A percentile compares a stretch with the other conserved stretches of the same genome.
Evolutionary conservation across 2,329 filamentous ascomycete species (phyloP).

Genomic region (Anthostomella pinea): DNA sequence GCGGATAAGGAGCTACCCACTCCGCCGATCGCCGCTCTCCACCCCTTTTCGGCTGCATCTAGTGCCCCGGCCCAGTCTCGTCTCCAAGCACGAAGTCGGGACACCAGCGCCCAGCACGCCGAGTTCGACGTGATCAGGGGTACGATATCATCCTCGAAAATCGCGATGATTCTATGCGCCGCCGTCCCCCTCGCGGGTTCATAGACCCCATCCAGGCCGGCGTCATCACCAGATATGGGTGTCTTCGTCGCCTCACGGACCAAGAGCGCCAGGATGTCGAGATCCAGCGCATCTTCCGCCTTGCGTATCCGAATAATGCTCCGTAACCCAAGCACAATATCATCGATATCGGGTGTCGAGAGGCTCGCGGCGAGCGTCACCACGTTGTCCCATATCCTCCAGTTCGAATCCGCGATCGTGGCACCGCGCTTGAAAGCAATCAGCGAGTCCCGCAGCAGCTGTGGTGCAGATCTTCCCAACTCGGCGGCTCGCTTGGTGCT

Average conservation of each 20-base stretch:
- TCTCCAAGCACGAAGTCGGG: constrained; percentile 70
- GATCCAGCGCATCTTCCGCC: constrained; percentile 76
- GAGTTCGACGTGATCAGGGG: constrained; percentile 81
- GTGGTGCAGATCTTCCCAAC: constrained; percentile 48
- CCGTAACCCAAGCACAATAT: constrained; percentile 72
- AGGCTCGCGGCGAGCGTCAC: constrained; percentile 81
- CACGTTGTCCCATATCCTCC: constrained; percentile 96
- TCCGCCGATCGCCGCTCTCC: constrained; percentile 66
- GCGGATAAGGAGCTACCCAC: constrained; percentile 46
- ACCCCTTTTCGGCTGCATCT: constrained; percentile 84
- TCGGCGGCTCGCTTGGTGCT: constrained; percentile 31
- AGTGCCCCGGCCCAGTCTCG: constrained; percentile 69
- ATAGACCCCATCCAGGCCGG: constrained; percentile 30
- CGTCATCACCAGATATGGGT: constrained; percentile 28
- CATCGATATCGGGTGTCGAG: constrained; percentile 64
- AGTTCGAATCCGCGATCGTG: constrained; percentile 77
- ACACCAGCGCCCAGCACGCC: constrained; percentile 73
- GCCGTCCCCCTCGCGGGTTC: constrained; percentile 55
- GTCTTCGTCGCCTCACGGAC: constrained; percentile 62
- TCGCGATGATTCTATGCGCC: constrained; percentile 61
- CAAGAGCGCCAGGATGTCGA: constrained; percentile 67
- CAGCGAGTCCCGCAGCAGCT: constrained; percentile 71
- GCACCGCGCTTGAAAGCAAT: constrained; percentile 85
- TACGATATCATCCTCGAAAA: constrained; percentile 72
- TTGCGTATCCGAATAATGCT: constrained; percentile 74